These are phyloP conservation scores for Plasmopara muralis DNA, from an alignment of 352 stramenopile species.

Conservation along the genomic window DNA sequence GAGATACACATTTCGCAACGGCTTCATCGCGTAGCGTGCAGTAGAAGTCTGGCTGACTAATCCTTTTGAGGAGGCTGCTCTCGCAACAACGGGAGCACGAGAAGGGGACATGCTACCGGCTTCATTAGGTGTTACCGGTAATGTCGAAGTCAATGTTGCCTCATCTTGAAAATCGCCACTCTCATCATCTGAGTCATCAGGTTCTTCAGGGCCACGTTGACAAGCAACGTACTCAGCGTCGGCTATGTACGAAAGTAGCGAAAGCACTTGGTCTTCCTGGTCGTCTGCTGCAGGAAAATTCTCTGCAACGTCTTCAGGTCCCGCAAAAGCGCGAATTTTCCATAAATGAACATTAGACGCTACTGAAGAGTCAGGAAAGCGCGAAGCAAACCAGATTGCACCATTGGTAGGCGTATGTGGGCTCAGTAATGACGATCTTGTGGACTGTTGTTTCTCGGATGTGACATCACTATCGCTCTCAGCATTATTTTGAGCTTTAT, in stretches of 20 bases:
- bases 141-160: constrained; percentile 1
- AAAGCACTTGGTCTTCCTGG: constrained; percentile 69
- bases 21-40: constrained; percentile 60
- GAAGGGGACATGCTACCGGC: not conserved
- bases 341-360: constrained; percentile 74
- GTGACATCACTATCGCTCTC: constrained; percentile 13
- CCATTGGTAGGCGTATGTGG: constrained; percentile 24
- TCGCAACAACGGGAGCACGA: constrained; percentile 6
- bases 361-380: constrained; percentile 71
- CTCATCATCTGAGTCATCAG: constrained; percentile 50
- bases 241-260: constrained; percentile 77
- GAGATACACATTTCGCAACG: constrained; percentile 55
- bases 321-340: constrained; percentile 69
- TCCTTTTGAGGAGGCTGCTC: constrained; percentile 7
- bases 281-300: constrained; percentile 60
- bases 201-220: constrained; percentile 36
- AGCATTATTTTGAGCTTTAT: constrained; percentile 8
- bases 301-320: constrained; percentile 29
- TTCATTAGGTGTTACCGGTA: constrained; percentile 2
- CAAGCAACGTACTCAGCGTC: constrained; percentile 76
- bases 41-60: constrained; percentile 45
- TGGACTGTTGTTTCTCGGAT: constrained; percentile 13
- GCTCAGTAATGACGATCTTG: constrained; percentile 12
- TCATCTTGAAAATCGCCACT: constrained; percentile 36
- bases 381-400: constrained; percentile 73